phyloP scores from a whole-genome alignment of 2,329 filamentous ascomycete genomes.

The Alternaria solani region DNA sequence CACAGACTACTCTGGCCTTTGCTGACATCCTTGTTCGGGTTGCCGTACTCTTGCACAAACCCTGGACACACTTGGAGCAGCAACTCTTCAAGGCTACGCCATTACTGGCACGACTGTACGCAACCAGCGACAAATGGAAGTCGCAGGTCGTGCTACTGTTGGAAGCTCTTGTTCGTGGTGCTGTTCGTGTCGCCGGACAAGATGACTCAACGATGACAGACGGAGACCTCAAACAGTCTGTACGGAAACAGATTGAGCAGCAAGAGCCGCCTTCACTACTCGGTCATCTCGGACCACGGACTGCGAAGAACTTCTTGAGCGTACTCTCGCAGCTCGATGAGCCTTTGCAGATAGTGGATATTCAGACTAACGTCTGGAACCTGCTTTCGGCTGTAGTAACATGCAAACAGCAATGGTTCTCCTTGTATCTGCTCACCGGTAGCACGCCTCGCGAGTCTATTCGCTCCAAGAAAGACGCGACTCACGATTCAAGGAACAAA shows the following conservation, averaged over 20 bases:
- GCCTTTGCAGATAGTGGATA: slow-evolving; percentile 71
- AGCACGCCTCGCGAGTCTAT: slow-evolving; percentile 80
- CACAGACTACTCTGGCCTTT: slow-evolving; percentile 70
- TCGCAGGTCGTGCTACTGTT: slow-evolving; percentile 73
- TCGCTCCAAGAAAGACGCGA: slow-evolving; percentile 60
- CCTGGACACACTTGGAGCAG: slow-evolving; percentile 73
- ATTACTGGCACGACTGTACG: slow-evolving; percentile 78
- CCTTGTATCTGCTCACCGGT: slow-evolving; percentile 89
- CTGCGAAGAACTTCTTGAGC: slow-evolving; percentile 83
- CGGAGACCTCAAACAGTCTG: slow-evolving; percentile 10
- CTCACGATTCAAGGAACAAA: slow-evolving; percentile 55
- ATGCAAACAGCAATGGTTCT: slow-evolving; percentile 94
- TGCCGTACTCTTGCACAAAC: slow-evolving; percentile 68
- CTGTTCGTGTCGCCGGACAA: slow-evolving; percentile 63
- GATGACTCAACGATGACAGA: slow-evolving; percentile 17
- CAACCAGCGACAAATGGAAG: slow-evolving; percentile 71
- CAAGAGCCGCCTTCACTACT: slow-evolving; percentile 89
- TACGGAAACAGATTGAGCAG: slow-evolving; percentile 15
- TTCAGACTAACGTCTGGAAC: slow-evolving; percentile 78
- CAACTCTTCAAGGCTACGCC: slow-evolving; percentile 84
- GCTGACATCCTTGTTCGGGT: slow-evolving; percentile 75
- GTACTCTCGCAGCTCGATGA: slow-evolving; percentile 79
- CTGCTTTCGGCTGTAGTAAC: slow-evolving; percentile 87
- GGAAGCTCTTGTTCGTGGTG: slow-evolving; percentile 75
- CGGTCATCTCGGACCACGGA: slow-evolving; percentile 82